These are phyloP conservation scores for Zea luxurians DNA, from an alignment of 176 grass and related monocot genomes.

Conservation along the genomic window DNA sequence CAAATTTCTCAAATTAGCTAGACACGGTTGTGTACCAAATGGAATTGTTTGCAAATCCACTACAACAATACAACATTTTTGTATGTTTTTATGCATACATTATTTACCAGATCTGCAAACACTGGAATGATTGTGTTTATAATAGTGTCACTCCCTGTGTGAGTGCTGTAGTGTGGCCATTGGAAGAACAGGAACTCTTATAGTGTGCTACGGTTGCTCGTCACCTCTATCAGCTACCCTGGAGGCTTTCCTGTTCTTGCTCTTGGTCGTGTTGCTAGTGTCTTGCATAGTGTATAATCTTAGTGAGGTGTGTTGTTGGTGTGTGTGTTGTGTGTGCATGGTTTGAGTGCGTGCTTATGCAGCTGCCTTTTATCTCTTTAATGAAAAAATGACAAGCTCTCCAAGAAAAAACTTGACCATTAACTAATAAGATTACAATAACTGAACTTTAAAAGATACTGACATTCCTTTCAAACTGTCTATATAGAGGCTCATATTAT, in stretches of 20 bases:
- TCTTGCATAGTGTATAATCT: not conserved
- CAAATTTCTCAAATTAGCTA: not conserved
- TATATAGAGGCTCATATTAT: not conserved
- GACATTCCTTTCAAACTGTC: conserved; percentile 5
- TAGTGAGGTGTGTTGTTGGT: not conserved
- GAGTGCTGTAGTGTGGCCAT: not conserved
- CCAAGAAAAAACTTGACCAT: not conserved
- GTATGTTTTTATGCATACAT: not conserved
- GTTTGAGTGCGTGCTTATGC: not conserved
- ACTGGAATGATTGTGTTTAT: not conserved
- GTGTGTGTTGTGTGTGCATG: not conserved
- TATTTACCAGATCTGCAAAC: not conserved
- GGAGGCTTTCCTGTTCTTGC: not conserved
- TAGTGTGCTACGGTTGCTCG: not conserved
- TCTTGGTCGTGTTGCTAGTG: not conserved
- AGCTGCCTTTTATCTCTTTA: not conserved
- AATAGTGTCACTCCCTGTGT: not conserved
- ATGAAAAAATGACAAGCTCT: not conserved
- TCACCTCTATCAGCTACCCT: not conserved
- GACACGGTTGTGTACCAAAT: not conserved
- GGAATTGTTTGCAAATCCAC: not conserved
- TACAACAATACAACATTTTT: not conserved
- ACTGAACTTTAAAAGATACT: conserved; percentile 1
- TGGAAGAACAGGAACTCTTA: not conserved
- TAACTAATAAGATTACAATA: conserved; percentile 14